phyloP scores from a whole-genome alignment of 2,329 filamentous ascomycete species.

The Truncatella angustata region DNA sequence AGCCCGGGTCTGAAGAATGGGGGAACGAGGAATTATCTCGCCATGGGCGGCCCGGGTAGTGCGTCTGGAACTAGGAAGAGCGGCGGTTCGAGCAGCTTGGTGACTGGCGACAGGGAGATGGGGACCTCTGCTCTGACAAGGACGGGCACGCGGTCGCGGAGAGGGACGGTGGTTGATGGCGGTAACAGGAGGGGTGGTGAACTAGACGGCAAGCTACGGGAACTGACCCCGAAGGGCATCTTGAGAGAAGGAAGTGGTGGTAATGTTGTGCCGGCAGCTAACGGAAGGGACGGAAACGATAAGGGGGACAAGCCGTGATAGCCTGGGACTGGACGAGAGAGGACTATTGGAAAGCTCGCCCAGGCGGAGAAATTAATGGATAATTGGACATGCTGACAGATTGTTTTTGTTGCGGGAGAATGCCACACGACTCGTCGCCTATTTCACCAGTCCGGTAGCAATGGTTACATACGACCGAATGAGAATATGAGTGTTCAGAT shows the following conservation, averaged over 20 bases:
- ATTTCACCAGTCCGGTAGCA: no score
- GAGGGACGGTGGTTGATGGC: neutral
- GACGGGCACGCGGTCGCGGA: slow-evolving; percentile 3
- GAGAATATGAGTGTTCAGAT: no score
- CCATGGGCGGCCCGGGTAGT: slow-evolving; percentile 31
- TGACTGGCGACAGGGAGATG: neutral
- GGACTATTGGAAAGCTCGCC: slow-evolving; percentile 22
- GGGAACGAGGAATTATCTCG: slow-evolving; percentile 46
- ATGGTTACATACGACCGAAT: no score
- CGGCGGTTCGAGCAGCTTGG: neutral
- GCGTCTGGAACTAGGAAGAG: neutral
- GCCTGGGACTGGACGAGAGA: slow-evolving; percentile 18
- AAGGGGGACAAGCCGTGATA: slow-evolving; percentile 12
- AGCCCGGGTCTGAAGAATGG: slow-evolving; percentile 32
- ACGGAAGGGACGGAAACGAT: slow-evolving; percentile 13
- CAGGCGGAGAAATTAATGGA: neutral
- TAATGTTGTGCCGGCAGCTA: slow-evolving; percentile 4
- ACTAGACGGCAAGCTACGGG: neutral
- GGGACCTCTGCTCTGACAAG: neutral
- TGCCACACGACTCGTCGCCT: no score
- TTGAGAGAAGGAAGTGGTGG: neutral
- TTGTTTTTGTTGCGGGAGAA: no score
- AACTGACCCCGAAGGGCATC: neutral
- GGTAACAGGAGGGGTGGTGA: neutral
- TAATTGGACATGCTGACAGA: no score